phyloP scores from a whole-genome alignment of 2,329 filamentous ascomycete species.

The Alternaria hordeiaustralica region DNA sequence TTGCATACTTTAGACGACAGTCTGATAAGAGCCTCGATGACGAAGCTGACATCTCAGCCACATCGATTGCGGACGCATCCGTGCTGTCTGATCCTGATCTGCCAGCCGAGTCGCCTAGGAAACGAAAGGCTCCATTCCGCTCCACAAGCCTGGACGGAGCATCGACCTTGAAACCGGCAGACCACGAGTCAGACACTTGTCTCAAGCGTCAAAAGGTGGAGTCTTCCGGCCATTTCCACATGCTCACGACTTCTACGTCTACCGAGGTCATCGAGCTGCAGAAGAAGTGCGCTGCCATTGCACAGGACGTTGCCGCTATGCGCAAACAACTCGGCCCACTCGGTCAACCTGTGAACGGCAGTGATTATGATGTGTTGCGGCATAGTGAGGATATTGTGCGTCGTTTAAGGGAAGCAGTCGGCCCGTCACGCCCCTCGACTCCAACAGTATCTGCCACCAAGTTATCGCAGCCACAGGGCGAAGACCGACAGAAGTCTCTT shows the following conservation, averaged over 20 bases:
- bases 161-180: not conserved
- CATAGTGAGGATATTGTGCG: not conserved
- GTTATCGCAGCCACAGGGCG: not conserved
- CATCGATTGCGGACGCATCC: not conserved
- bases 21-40: not conserved
- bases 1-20: not conserved
- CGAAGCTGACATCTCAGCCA: not conserved
- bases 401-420: not conserved
- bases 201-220: constrained; percentile 6
- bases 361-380: not conserved
- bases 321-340: not conserved
- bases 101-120: not conserved
- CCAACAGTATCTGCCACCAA: not conserved
- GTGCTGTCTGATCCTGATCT: not conserved
- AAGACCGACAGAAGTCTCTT: not conserved
- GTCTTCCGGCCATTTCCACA: not conserved
- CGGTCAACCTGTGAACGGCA: not conserved
- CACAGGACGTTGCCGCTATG: not conserved
- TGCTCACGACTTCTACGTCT: not conserved
- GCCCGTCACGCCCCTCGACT: not conserved
- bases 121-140: constrained; percentile 13
- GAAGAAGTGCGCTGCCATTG: not conserved
- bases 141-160: not conserved
- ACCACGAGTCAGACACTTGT: not conserved
- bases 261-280: not conserved